phyloP scores from a whole-genome alignment of 2,329 filamentous ascomycete species.

The Davidsoniella virescens region DNA sequence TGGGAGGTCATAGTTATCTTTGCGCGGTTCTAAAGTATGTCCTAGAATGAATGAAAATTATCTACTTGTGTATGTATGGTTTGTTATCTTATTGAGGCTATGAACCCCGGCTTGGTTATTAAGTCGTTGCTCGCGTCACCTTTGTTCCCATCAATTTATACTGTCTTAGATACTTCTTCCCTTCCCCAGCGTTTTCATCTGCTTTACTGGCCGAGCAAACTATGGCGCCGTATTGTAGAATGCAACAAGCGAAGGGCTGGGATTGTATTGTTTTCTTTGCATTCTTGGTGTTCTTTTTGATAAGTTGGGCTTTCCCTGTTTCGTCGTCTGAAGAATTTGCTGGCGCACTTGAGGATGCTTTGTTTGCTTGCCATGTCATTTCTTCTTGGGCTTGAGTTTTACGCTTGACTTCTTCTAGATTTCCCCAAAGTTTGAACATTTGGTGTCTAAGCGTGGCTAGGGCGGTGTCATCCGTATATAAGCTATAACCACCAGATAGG shows the following conservation, averaged over 20 bases:
- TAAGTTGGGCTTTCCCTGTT: conserved; percentile 9
- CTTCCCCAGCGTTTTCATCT: conserved; percentile 29
- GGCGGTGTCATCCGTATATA: conserved; percentile 33
- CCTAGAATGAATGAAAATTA: too few relatives aligned
- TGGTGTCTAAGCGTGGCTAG: conserved; percentile 47
- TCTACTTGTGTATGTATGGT: conserved; percentile 1
- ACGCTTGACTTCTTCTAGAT: conserved; percentile 56
- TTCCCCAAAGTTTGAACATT: conserved; percentile 70
- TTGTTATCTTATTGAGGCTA: conserved; percentile 1
- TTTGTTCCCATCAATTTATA: conserved; percentile 51
- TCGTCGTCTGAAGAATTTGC: conserved; percentile 25
- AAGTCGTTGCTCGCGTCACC: conserved; percentile 24
- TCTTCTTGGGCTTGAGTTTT: conserved; percentile 8
- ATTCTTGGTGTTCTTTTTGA: background rate
- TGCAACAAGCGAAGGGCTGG: conserved; percentile 50
- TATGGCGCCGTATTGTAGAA: conserved; percentile 52
- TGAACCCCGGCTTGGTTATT: too few relatives aligned
- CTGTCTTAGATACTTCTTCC: conserved; percentile 40
- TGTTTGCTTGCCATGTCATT: conserved; percentile 11
- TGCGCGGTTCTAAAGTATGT: too few relatives aligned
- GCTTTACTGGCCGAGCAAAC: conserved; percentile 24
- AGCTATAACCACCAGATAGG: conserved; percentile 22
- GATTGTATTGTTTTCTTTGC: background rate
- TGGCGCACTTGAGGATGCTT: conserved; percentile 19
- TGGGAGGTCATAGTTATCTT: too few relatives aligned